A percentile compares a stretch with the other conserved stretches of the same genome.
phyloP scores from a whole-genome alignment of 495 filamentous ascomycete genomes.

The Penicillium egyptiacum region DNA sequence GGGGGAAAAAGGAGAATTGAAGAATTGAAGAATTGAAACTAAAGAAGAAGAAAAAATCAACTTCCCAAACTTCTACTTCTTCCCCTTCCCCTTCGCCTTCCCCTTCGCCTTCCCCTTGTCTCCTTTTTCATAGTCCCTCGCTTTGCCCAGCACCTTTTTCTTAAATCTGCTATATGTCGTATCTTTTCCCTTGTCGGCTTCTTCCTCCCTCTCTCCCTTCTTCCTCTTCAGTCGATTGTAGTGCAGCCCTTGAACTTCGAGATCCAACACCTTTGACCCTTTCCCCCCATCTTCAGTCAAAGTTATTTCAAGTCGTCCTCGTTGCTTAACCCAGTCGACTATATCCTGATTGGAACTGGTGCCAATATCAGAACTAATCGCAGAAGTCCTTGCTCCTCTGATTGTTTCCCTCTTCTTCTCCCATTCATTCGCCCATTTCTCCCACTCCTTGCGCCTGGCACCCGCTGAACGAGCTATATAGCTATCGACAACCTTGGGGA shows the following conservation, averaged over 20 bases:
- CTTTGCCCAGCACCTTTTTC: not conserved
- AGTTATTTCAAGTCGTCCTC: not conserved
- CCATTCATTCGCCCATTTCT: not conserved
- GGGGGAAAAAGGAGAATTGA: not conserved
- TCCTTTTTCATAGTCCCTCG: not conserved
- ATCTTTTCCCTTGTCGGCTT: not conserved
- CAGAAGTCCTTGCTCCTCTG: not conserved
- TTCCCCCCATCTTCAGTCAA: not conserved
- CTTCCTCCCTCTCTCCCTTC: not conserved
- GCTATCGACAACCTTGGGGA: not conserved
- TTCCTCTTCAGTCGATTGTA: slow-evolving; percentile 1
- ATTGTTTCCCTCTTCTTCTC: not conserved
- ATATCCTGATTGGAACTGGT: not conserved
- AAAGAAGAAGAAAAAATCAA: too few relatives aligned
- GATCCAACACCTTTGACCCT: not conserved
- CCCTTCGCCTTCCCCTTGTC: not conserved
- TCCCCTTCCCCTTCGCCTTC: not conserved
- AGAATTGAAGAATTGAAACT: too few relatives aligned
- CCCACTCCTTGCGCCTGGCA: not conserved
- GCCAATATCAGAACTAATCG: not conserved
- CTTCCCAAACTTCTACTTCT: not conserved
- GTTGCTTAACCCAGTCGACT: not conserved
- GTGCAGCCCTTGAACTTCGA: slow-evolving; percentile 1
- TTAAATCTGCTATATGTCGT: not conserved
- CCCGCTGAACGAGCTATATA: not conserved